Evolutionary conservation across 176 grass and related monocot genomes (phyloP).

Genomic region (Bonia amplexicaulis): DNA sequence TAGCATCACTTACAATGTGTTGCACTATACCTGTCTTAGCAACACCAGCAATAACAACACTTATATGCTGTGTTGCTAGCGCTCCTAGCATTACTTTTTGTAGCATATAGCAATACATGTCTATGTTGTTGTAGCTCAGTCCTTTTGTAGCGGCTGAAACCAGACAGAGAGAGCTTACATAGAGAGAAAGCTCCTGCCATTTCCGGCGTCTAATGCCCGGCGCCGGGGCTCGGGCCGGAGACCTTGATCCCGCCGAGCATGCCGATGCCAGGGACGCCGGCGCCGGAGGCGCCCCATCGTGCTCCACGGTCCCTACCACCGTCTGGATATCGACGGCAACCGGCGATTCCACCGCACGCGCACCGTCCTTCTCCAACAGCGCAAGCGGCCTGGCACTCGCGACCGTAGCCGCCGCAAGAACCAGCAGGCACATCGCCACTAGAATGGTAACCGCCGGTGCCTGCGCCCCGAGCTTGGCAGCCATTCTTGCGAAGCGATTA

Average conservation of each 20-base stretch:
- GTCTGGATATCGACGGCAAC: neutral
- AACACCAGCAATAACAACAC: no score
- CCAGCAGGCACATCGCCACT: neutral
- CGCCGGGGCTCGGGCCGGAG: slow-evolving; percentile 46
- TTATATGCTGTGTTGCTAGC: no score
- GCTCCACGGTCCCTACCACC: neutral
- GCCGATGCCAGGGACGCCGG: neutral
- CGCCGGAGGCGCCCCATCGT: neutral
- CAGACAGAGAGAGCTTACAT: neutral
- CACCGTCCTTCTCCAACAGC: neutral
- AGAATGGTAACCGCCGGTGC: neutral
- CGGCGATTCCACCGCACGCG: slow-evolving; percentile 5
- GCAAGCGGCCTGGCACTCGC: slow-evolving; percentile 6
- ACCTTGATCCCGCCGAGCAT: slow-evolving; percentile 44
- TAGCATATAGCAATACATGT: no score
- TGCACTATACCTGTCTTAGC: no score
- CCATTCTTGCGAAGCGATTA: neutral
- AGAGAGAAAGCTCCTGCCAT: neutral
- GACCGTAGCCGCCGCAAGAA: neutral
- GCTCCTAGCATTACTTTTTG: no score
- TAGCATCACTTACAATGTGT: no score
- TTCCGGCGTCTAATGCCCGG: slow-evolving; percentile 26
- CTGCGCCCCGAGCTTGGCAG: neutral
- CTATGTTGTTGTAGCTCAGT: no score
- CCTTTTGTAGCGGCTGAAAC: no score